Evolutionary conservation across 2,329 filamentous ascomycete genomes (phyloP).

Genomic region (Ophioceras dolichostomum): DNA sequence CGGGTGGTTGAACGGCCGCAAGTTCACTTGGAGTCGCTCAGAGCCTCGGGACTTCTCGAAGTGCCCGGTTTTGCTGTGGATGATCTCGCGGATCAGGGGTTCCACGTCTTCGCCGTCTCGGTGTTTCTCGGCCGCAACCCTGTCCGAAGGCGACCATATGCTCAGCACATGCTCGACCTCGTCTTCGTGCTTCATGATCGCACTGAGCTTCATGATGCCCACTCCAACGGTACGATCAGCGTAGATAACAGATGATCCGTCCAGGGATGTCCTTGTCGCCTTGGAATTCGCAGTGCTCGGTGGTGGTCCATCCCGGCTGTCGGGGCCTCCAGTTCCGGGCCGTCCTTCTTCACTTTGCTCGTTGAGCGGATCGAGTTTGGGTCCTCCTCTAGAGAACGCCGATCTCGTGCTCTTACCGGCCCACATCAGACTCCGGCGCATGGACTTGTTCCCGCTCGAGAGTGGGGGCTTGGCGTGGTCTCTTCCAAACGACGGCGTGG

Average conservation of each 20-base stretch:
- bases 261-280: conserved; percentile 21
- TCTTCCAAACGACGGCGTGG: conserved; percentile 22
- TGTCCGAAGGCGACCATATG: conserved; percentile 58
- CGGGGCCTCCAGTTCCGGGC: conserved; percentile 18
- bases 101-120: conserved; percentile 57
- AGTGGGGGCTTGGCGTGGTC: conserved; percentile 35
- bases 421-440: conserved; percentile 59
- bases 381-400: conserved; percentile 38
- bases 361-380: conserved; percentile 44
- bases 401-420: conserved; percentile 44
- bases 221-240: conserved; percentile 63
- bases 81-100: conserved; percentile 58
- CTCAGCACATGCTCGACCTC: conserved; percentile 65
- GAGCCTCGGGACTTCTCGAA: conserved; percentile 63
- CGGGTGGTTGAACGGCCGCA: conserved; percentile 64
- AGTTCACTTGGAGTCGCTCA: conserved; percentile 66
- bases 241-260: conserved; percentile 25
- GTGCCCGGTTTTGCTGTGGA: conserved; percentile 59
- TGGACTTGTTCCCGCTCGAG: conserved; percentile 36
- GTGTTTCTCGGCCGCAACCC: conserved; percentile 40
- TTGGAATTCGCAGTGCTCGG: conserved; percentile 46
- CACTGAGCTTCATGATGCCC: conserved; percentile 65
- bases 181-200: conserved; percentile 57
- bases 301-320: conserved; percentile 33
- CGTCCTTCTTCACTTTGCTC: conserved; percentile 30